Conservation (phyloP, 768 basidiomycete genomes). For the Lentinula guzmanii region DNA sequence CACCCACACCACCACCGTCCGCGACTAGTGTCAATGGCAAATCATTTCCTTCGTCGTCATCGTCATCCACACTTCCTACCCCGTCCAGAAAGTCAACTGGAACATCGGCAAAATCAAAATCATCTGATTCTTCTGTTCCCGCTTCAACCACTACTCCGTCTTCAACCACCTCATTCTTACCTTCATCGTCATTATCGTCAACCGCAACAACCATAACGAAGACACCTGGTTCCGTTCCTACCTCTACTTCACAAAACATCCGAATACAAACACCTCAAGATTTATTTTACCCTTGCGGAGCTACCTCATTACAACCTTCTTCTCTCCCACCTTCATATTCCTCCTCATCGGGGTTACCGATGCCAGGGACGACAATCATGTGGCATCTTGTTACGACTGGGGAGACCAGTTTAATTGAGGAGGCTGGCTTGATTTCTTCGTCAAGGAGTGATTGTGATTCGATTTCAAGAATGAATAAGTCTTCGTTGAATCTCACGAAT, state of each 20-base stretch:
- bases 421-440: neutral
- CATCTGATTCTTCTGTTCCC: neutral
- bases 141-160: neutral
- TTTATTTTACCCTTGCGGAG: conserved; percentile 37
- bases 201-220: neutral
- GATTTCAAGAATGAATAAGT: neutral
- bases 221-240: too few relatives aligned
- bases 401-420: neutral
- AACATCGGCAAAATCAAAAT: neutral
- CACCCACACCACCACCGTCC: neutral
- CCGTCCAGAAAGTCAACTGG: neutral
- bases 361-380: conserved; percentile 7
- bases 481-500: neutral
- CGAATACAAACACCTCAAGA: conserved; percentile 13
- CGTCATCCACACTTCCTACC: neutral
- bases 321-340: conserved; percentile 8
- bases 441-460: neutral
- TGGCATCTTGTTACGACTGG: conserved; percentile 1
- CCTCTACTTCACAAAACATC: neutral
- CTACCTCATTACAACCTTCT: conserved; percentile 38
- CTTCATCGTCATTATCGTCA: neutral
- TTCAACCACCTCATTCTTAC: neutral
- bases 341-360: neutral
- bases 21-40: neutral
- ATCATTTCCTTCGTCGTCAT: neutral